A percentile compares a stretch with the other conserved stretches of the same genome.
Conservation (phyloP, 2,329 filamentous ascomycete genomes). For the Beauveria australis region DNA sequence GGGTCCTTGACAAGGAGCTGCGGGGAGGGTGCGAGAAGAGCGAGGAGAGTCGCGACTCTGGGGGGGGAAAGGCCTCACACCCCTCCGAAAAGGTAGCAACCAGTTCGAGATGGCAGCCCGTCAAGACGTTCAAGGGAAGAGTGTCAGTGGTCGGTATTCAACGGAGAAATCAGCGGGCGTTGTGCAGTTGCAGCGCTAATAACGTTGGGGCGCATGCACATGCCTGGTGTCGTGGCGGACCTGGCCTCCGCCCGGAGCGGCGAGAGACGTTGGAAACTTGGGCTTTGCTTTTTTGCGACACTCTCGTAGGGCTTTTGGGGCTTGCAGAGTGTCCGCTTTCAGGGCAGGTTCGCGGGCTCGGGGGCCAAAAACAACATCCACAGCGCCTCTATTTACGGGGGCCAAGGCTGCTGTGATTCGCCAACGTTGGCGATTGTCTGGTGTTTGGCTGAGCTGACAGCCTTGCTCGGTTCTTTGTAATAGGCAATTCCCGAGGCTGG, state of each 20-base stretch:
- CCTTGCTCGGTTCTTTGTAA: background rate
- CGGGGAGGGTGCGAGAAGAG: no score
- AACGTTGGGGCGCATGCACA: background rate
- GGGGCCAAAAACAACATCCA: background rate
- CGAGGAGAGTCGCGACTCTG: no score
- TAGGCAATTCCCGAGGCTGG: background rate
- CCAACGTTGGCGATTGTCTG: background rate
- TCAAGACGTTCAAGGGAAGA: background rate
- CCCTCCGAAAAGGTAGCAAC: no score
- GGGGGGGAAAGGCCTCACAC: no score
- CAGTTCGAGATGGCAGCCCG: background rate
- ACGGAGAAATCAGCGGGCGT: no score
- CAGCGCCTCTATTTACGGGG: background rate
- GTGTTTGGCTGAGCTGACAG: background rate
- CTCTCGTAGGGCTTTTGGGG: background rate
- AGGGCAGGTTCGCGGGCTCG: background rate
- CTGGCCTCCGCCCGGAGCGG: background rate
- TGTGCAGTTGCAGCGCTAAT: background rate
- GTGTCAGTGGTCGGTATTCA: background rate
- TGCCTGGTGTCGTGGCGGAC: background rate
- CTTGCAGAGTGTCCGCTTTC: background rate
- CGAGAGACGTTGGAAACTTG: no score
- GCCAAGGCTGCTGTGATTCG: background rate
- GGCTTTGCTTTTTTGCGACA: background rate
- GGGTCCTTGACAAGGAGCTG: no score